A percentile compares a stretch with the other conserved stretches of the same genome.
These are phyloP conservation scores for Penicillium diatomitis DNA, from an alignment of 495 filamentous ascomycete species.

Conservation along the genomic window DNA sequence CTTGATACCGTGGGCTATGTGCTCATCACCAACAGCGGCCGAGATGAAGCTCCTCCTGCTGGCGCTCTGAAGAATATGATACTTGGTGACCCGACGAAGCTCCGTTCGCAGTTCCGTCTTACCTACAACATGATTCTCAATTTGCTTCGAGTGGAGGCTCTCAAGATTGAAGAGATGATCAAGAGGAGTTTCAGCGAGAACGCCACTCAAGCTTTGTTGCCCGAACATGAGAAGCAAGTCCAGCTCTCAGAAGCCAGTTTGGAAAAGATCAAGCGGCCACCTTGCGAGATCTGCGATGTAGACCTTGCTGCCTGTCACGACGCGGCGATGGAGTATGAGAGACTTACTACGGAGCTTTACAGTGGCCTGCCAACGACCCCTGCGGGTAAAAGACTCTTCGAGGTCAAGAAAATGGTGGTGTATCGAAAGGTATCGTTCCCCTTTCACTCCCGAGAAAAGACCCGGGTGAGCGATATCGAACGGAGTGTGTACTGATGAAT, in stretches of 20 bases:
- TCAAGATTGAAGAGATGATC: conserved; percentile 99
- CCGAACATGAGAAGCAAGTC: conserved; percentile 89
- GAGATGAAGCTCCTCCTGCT: conserved; percentile 81
- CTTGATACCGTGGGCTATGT: conserved; percentile 88
- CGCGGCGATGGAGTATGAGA: conserved; percentile 67
- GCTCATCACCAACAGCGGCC: conserved; percentile 77
- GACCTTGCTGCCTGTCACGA: conserved; percentile 72
- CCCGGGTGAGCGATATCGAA: no score
- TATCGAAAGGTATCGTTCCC: conserved; percentile 44
- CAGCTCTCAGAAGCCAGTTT: conserved; percentile 88
- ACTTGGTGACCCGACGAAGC: conserved; percentile 87
- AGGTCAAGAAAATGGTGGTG: conserved; percentile 62
- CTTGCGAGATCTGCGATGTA: conserved; percentile 72
- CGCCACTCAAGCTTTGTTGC: conserved; percentile 90
- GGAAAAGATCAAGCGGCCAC: conserved; percentile 76
- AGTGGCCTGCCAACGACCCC: conserved; percentile 60
- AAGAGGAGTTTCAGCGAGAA: conserved; percentile 98
- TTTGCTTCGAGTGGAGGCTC: conserved; percentile 83
- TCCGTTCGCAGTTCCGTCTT: conserved; percentile 89
- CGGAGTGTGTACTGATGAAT: conserved; percentile 6
- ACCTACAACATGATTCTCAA: conserved; percentile 99
- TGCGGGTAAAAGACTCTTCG: conserved; percentile 70
- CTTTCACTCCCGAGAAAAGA: no score
- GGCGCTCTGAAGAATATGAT: conserved; percentile 83
- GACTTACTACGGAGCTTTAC: conserved; percentile 65